Evolutionary conservation across 2,329 filamentous ascomycete species (phyloP), one percentile per base, ranked within the genome.

Genomic region (Coniochaeta pulveracea): DNA sequence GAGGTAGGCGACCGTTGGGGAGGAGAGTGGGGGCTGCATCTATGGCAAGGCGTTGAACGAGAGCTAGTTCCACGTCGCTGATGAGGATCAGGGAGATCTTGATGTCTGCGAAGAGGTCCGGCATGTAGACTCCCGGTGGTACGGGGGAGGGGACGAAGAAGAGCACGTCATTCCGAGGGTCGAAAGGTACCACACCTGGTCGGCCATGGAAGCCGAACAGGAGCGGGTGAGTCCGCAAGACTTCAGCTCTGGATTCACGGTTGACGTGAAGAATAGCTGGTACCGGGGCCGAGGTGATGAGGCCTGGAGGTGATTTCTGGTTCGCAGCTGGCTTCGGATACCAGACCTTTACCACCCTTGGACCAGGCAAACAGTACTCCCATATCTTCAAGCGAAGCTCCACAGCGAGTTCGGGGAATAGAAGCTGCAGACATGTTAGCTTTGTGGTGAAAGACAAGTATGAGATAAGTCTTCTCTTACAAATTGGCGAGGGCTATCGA

Each of bases 381-480:
- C 65, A 69, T 31, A 69, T 63, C 35, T 55, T 60, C 16, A 66
- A 48, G 9, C 65, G 61, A 11, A 69, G 48, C 42, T 69, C 65
- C 10, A 55, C 43, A 2, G 65, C 65, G 1, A 69, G 60, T 26
- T 44, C 47, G 12, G 52, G 38, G 40, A 69, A 69, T 31, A 51
- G 43, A 28, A 49, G 54, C 65, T 69, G 18, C 8, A 15, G 14
- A 14, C 10, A 14, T 17, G 8, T 18, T 34, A 37, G 35, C 34
- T 10, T 6, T 17, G 28, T 8, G 11, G 8, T 7, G 18, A 9
- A 19, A 18, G 17, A n/a, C 6, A 12, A 8, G 16, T 10, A n/a
- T 6, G 10, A n/a, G 27, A 3, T 10, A n/a, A n/a, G 15, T 26
- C 5, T 26, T 10, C 21, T 23, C 28, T 15, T 31, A 31, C 28